A percentile compares a stretch with the other conserved stretches of the same genome.
These are phyloP conservation scores for Coprinopsis sp. DNA, from an alignment of 768 basidiomycete genomes.

Conservation along the genomic window DNA sequence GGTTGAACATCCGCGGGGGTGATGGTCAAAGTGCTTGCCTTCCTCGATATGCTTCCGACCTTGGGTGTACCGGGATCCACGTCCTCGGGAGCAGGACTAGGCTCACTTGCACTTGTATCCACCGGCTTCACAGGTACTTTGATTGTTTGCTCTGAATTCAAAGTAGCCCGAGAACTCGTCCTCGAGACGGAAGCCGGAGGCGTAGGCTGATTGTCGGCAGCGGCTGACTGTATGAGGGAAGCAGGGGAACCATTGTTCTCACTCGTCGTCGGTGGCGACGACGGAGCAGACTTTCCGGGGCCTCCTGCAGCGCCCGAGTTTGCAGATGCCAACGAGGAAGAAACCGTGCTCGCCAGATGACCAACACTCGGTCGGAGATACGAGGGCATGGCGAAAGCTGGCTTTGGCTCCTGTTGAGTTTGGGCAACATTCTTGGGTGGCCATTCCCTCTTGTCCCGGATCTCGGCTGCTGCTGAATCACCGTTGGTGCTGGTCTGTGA, in stretches of 20 bases:
- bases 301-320: slow-evolving; percentile 5
- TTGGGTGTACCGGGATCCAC: slow-evolving; percentile 8
- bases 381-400: slow-evolving; percentile 32
- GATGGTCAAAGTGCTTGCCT: slow-evolving; percentile 14
- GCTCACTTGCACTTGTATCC: background rate
- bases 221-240: background rate
- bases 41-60: slow-evolving; percentile 1
- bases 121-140: no score
- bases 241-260: background rate
- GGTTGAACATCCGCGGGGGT: slow-evolving; percentile 6
- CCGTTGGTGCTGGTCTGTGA: slow-evolving; percentile 50
- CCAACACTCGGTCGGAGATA: slow-evolving; percentile 9
- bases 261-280: slow-evolving; percentile 1
- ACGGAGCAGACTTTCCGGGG: slow-evolving; percentile 1
- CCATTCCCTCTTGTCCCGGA: slow-evolving; percentile 74
- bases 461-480: slow-evolving; percentile 62
- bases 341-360: slow-evolving; percentile 2
- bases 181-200: background rate
- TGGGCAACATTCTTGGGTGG: slow-evolving; percentile 50
- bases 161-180: background rate
- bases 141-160: no score
- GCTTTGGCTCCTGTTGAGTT: slow-evolving; percentile 30
- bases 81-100: background rate
- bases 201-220: background rate
- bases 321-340: slow-evolving; percentile 1